Base-by-base conservation (phyloP, 192 early-diverging fungal species). In the Entomortierella chlamydospora region DNA sequence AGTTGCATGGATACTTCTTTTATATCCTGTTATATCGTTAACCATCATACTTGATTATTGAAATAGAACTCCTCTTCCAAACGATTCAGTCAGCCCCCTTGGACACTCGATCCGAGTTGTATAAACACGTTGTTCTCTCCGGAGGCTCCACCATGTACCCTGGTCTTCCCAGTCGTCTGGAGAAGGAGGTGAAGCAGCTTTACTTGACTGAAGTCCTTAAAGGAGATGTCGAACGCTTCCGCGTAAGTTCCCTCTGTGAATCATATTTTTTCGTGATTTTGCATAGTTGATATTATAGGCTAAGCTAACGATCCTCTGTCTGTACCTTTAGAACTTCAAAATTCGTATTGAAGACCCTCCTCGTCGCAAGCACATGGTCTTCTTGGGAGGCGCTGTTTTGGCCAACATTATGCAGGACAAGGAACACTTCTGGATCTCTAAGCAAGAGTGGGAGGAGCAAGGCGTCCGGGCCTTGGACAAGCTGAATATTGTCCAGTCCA, bases 71-170 rank as follows among this genome's bases (percentile, higher is more conserved):
- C 67, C 89, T 99, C 12, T 94, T 98, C 84, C 92, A 97, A 74
- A 87, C 91, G 0, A 96, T 99, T 71, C 92, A 99, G 78, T 81
- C 94, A 9, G 95, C 93, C 1, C 94, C 96, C 51, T 85, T 96
- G 62, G 98, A 99, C 82, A 91, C 95, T 60, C 93, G 98, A 42
- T 62, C 95, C 9, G 97, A 99, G 39, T 87, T 99, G 29, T 99
- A 98, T 90, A 96, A 94, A 74, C 94, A 98, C 67, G 96, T 99
- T 82, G 94, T 99, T 33, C 87, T 99, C 22, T 99, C 98, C 37
- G 98, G 98, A 54, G 98, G 98, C 17, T 95, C 96, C 4, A 95
- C 97, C 69, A 99, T 99, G 98, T 99, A 98, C 82, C 96, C 97
- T 9, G 98, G 98, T 68, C 84, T 99, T 41, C 97, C 98, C 28